phyloP scores from a whole-genome alignment of 495 filamentous ascomycete species.

The Neurospora pannonica region DNA sequence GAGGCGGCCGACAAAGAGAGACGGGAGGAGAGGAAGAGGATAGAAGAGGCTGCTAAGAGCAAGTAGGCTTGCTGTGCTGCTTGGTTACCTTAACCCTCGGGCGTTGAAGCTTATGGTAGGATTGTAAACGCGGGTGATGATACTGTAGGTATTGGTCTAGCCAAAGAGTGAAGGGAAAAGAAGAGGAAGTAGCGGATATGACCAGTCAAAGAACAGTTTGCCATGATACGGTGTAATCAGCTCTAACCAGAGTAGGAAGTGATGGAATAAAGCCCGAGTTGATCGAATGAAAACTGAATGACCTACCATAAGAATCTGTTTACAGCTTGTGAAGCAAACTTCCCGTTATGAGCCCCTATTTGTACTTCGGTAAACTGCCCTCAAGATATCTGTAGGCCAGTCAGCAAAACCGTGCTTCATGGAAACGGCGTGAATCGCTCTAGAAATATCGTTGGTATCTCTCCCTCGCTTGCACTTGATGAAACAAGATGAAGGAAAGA shows the following conservation, averaged over 20 bases:
- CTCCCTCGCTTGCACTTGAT: not conserved
- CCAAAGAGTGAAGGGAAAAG: not conserved
- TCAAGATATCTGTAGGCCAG: not conserved
- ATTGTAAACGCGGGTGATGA: not conserved
- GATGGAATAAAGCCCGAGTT: no score
- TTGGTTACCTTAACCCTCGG: not conserved
- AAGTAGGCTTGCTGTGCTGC: not conserved
- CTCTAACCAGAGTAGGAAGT: no score
- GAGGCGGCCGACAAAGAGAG: not conserved
- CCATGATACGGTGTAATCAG: no score
- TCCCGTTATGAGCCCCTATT: no score
- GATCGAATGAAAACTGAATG: no score
- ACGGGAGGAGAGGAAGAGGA: not conserved
- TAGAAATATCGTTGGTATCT: not conserved
- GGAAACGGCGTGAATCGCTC: accelerated
- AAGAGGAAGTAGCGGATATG: not conserved
- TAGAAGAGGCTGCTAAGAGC: not conserved
- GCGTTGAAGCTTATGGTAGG: no score
- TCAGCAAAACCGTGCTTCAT: not conserved
- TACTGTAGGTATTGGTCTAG: not conserved
- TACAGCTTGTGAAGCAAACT: no score
- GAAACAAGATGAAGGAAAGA: not conserved
- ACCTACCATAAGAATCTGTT: no score
- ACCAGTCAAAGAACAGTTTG: no score
- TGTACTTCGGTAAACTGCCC: not conserved